Percentiles rank a stretch among this genome's conserved stretches.
Evolutionary conservation across 345 rosid genomes (phyloP).

Genomic region (Dipteronia dyeriana): DNA sequence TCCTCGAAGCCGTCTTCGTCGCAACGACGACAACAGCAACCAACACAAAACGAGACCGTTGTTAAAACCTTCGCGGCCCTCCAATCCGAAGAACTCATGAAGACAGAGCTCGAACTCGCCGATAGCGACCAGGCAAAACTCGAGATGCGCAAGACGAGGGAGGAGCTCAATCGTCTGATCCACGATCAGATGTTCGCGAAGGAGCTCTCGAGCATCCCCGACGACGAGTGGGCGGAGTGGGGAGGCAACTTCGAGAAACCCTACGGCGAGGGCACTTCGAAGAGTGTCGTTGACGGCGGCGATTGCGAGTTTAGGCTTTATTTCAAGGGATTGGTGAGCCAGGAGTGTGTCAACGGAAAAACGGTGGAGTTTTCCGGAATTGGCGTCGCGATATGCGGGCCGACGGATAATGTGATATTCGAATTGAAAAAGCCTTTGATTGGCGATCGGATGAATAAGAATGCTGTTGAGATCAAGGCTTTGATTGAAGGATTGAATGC

Average conservation of each 20-base stretch:
- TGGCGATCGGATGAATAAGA: conserved; percentile 29
- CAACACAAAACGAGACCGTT: not conserved
- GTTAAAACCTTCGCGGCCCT: conserved; percentile 20
- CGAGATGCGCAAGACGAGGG: conserved; percentile 32
- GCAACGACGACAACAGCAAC: not conserved
- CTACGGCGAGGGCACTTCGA: conserved; percentile 31
- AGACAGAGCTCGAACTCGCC: conserved; percentile 29
- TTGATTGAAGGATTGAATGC: conserved; percentile 63
- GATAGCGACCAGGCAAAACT: conserved; percentile 28
- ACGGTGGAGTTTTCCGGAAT: conserved; percentile 41
- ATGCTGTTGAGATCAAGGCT: conserved; percentile 48
- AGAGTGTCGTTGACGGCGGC: not conserved
- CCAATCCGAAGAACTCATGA: conserved; percentile 36
- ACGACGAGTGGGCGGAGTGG: conserved; percentile 50
- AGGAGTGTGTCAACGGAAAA: conserved; percentile 39
- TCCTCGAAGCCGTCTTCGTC: conserved; percentile 17
- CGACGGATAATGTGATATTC: conserved; percentile 42
- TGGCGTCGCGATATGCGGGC: conserved; percentile 60
- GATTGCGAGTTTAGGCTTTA: conserved; percentile 30
- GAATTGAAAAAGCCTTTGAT: conserved; percentile 39
- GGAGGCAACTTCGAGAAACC: conserved; percentile 58
- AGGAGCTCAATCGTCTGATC: conserved; percentile 58
- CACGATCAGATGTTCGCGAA: conserved; percentile 61
- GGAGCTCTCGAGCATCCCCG: conserved; percentile 51
- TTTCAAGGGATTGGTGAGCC: conserved; percentile 42